Conservation (phyloP, 306 rosid genomes). For the Cucumis melo region DNA sequence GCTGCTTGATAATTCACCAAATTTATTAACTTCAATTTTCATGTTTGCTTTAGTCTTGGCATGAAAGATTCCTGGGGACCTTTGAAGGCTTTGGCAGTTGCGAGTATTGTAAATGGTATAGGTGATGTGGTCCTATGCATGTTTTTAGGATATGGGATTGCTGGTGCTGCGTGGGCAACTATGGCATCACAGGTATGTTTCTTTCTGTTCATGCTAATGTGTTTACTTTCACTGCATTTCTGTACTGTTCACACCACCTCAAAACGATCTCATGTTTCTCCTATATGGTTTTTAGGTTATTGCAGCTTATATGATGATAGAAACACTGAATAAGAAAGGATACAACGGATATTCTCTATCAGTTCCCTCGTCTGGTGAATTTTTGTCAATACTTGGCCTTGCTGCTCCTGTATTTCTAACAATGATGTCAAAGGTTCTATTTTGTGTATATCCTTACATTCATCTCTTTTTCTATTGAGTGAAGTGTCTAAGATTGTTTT, state of each 20-base stretch:
- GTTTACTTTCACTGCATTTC: background rate
- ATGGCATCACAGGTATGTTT: constrained; percentile 53
- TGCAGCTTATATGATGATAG: constrained; percentile 84
- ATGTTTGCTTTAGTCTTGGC: constrained; percentile 44
- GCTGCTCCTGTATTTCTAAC: constrained; percentile 78
- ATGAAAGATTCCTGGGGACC: constrained; percentile 96
- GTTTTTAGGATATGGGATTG: constrained; percentile 47
- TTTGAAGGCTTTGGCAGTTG: constrained; percentile 55
- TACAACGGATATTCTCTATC: constrained; percentile 51
- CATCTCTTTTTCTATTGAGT: background rate
- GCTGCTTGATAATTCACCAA: background rate
- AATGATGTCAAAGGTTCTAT: constrained; percentile 67
- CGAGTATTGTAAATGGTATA: constrained; percentile 43
- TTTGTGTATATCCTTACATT: background rate
- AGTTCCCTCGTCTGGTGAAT: constrained; percentile 56
- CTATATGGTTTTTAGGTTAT: constrained; percentile 40
- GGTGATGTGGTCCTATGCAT: constrained; percentile 59
- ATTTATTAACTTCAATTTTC: constrained; percentile 2
- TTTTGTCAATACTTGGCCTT: constrained; percentile 36
- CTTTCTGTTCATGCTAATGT: background rate
- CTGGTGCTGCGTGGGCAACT: constrained; percentile 88
- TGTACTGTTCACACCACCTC: background rate
- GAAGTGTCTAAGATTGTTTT: background rate
- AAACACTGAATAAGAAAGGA: constrained; percentile 55
- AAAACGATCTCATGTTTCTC: background rate